Evolutionary conservation across 139 green algal genomes (phyloP).

Genomic region (Bryopsis sp.): DNA sequence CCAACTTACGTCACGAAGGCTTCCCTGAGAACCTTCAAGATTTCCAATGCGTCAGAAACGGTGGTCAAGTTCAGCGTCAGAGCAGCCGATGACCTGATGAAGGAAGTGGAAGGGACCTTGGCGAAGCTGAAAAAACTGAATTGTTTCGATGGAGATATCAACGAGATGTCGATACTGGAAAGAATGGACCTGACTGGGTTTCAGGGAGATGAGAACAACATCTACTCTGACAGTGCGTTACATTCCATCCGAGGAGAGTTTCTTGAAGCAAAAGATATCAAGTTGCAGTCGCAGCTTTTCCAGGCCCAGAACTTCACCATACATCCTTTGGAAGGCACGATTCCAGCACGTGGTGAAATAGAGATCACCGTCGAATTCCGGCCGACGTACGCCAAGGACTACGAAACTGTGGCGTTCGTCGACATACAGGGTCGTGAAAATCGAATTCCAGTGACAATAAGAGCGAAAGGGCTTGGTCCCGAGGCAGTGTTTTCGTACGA

Average conservation of each 20-base stretch:
- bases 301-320: slow-evolving; percentile 29
- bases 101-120: slow-evolving; percentile 11
- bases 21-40: slow-evolving; percentile 52
- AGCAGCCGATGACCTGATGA: neutral
- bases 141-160: neutral
- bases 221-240: neutral
- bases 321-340: slow-evolving; percentile 39
- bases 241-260: neutral
- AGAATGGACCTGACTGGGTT: too few species aligned
- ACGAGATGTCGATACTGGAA: too few species aligned
- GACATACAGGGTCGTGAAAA: slow-evolving; percentile 43
- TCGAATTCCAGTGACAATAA: slow-evolving; percentile 47
- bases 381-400: slow-evolving; percentile 43
- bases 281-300: neutral
- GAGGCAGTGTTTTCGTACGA: slow-evolving; percentile 64
- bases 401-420: slow-evolving; percentile 41
- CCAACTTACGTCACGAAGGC: slow-evolving; percentile 62
- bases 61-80: neutral
- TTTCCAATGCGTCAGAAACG: slow-evolving; percentile 26
- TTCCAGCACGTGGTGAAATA: slow-evolving; percentile 46
- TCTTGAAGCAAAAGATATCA: neutral
- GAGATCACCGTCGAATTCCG: slow-evolving; percentile 62
- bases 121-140: slow-evolving; percentile 3
- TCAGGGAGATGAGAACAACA: neutral
- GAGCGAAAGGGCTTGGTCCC: slow-evolving; percentile 44